Evolutionary conservation across 176 grass and related monocot species (phyloP).

Genomic region (Pontederia paniculata): DNA sequence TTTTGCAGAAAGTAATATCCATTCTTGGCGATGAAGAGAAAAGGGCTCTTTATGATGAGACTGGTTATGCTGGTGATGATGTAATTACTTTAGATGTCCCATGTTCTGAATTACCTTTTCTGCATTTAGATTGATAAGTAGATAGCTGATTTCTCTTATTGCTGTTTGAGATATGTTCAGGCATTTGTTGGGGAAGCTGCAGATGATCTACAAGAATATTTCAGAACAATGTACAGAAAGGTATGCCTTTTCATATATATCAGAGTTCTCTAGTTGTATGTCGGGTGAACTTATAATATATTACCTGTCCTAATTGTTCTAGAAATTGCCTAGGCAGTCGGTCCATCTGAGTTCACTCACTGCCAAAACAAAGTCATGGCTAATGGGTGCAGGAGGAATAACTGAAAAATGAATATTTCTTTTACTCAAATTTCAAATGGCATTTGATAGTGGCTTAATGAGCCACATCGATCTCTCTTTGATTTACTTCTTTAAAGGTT

Average conservation of each 20-base stretch:
- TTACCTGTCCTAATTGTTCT: too few relatives aligned
- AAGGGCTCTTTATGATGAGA: conserved; percentile 68
- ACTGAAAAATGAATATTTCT: too few relatives aligned
- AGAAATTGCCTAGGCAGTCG: too few relatives aligned
- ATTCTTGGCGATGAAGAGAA: conserved; percentile 93
- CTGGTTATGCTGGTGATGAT: conserved; percentile 82
- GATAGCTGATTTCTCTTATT: background rate
- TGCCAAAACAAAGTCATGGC: too few relatives aligned
- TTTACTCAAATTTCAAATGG: too few relatives aligned
- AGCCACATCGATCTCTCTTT: too few relatives aligned
- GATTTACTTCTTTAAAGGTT: conserved; percentile 23
- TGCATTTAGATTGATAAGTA: conserved; percentile 1
- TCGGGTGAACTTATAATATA: too few relatives aligned
- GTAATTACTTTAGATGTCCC: conserved; percentile 27
- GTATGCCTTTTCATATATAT: conserved; percentile 3
- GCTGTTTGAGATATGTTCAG: conserved; percentile 18
- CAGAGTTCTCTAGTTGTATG: too few relatives aligned
- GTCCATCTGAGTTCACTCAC: too few relatives aligned
- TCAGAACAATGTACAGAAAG: conserved; percentile 68
- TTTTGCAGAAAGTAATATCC: conserved; percentile 86
- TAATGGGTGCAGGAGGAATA: too few relatives aligned
- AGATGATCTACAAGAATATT: conserved; percentile 73
- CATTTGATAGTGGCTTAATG: too few relatives aligned
- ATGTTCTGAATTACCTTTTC: background rate
- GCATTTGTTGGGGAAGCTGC: conserved; percentile 63